Evolutionary conservation across 139 green algal genomes (phyloP).

Genomic region (Picochlorum costavermella): DNA sequence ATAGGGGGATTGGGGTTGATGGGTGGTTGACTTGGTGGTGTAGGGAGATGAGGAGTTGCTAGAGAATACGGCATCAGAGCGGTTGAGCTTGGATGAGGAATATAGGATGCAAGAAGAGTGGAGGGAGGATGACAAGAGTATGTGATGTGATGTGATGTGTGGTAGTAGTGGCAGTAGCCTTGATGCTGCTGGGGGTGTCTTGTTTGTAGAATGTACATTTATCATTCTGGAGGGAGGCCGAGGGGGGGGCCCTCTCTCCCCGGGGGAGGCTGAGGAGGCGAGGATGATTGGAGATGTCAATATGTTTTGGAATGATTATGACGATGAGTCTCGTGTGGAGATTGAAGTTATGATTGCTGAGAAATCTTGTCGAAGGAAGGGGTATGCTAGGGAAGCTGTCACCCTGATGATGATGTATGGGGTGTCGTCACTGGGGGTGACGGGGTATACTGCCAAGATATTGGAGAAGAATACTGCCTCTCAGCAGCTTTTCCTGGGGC

Average conservation of each 20-base stretch:
- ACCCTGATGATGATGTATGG: conserved; percentile 66
- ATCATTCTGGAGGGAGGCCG: conserved; percentile 56
- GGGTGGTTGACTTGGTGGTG: neutral
- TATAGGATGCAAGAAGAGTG: conserved; percentile 72
- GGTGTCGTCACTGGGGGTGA: conserved; percentile 23
- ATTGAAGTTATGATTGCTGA: conserved; percentile 73
- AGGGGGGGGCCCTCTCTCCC: conserved; percentile 17
- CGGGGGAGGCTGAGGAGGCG: conserved; percentile 33
- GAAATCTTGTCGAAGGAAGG: conserved; percentile 33
- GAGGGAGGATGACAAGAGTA: conserved; percentile 57
- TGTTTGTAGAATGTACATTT: conserved; percentile 59
- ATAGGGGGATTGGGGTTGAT: neutral
- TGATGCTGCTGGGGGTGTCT: neutral
- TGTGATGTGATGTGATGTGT: conserved; percentile 2
- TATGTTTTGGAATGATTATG: conserved; percentile 44
- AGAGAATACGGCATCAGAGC: conserved; percentile 67
- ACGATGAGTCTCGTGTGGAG: conserved; percentile 28
- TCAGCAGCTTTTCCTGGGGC: conserved; percentile 46
- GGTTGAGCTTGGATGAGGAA: conserved; percentile 58
- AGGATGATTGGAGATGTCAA: conserved; percentile 54
- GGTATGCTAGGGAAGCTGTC: conserved; percentile 57
- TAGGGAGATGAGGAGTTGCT: conserved; percentile 49
- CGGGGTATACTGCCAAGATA: conserved; percentile 60
- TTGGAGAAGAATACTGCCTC: conserved; percentile 53
- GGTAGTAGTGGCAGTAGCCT: no score